These are phyloP conservation scores for Cardamine chenopodiifolia DNA, from an alignment of 345 rosid genomes.

Conservation along the genomic window DNA sequence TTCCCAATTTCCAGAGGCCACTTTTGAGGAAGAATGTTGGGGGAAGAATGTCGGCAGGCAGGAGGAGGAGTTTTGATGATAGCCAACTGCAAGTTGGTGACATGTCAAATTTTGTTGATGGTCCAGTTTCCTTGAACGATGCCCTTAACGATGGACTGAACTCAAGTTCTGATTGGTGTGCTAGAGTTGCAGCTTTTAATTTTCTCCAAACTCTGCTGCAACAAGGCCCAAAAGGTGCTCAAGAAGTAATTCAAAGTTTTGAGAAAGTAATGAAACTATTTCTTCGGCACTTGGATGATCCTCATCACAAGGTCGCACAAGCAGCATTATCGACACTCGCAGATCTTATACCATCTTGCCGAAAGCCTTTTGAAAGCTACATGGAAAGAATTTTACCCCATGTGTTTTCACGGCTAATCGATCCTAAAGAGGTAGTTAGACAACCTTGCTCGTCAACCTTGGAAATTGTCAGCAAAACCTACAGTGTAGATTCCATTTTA, in stretches of 20 bases:
- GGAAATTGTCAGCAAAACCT: constrained; percentile 92
- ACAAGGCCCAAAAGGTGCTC: constrained; percentile 93
- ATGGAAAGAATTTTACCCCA: constrained; percentile 97
- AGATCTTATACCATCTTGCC: constrained; percentile 89
- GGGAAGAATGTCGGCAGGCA: constrained; percentile 81
- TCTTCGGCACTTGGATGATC: constrained; percentile 97
- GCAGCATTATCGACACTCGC: constrained; percentile 97
- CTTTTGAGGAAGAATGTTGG: constrained; percentile 80
- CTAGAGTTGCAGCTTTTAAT: constrained; percentile 92
- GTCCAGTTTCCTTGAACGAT: constrained; percentile 84
- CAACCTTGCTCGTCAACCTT: constrained; percentile 90
- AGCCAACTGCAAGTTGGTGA: constrained; percentile 81
- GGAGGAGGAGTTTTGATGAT: constrained; percentile 95
- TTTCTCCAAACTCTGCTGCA: constrained; percentile 83
- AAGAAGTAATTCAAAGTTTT: constrained; percentile 88
- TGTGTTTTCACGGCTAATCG: constrained; percentile 94
- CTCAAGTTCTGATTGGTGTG: constrained; percentile 96
- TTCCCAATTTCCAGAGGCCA: constrained; percentile 98
- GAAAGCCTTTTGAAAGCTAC: constrained; percentile 96
- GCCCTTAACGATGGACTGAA: constrained; percentile 90
- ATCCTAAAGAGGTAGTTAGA: constrained; percentile 97
- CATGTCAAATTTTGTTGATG: constrained; percentile 71
- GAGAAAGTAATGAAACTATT: constrained; percentile 99
- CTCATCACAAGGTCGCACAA: constrained; percentile 99
- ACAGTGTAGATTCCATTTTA: constrained; percentile 85